phyloP scores from a whole-genome alignment of 768 basidiomycete species.

The Sporobolomyces roseus region DNA sequence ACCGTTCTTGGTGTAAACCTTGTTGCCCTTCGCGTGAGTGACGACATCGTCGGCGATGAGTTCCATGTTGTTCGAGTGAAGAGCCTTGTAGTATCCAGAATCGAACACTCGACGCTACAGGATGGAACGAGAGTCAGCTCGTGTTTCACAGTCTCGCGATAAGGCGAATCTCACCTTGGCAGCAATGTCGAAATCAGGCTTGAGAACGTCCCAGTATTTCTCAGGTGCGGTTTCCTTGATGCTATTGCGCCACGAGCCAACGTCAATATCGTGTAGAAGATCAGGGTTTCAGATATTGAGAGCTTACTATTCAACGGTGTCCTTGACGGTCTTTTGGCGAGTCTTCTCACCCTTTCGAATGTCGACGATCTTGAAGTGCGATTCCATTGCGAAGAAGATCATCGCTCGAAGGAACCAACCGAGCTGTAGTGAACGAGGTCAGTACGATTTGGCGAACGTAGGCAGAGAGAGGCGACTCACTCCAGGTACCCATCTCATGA shows the following conservation, averaged over 20 bases:
- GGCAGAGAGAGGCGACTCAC: not conserved
- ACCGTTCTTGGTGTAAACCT: constrained; percentile 34
- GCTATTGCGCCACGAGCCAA: not conserved
- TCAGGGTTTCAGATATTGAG: not conserved
- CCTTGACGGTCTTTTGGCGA: constrained; percentile 19
- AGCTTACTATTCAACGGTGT: constrained; percentile 26
- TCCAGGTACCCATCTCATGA: constrained; percentile 29
- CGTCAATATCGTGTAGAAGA: not conserved
- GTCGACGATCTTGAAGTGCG: constrained; percentile 13
- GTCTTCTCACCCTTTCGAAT: constrained; percentile 17
- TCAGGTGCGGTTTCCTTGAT: constrained; percentile 34
- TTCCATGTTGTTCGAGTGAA: constrained; percentile 35
- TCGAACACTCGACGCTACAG: constrained; percentile 44
- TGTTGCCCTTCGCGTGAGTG: constrained; percentile 21
- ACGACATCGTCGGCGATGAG: constrained; percentile 40
- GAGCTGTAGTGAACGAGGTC: constrained; percentile 1
- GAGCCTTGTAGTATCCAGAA: constrained; percentile 36
- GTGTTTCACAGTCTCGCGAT: not conserved
- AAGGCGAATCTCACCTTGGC: constrained; percentile 35
- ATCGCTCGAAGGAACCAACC: constrained; percentile 15
- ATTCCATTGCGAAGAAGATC: constrained; percentile 28
- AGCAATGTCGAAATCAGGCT: constrained; percentile 41
- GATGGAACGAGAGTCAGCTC: not conserved
- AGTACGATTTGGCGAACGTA: not conserved
- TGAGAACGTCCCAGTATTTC: constrained; percentile 43